A percentile compares a stretch with the other conserved stretches of the same genome.
These are phyloP conservation scores for Ogataea angusta DNA, from an alignment of 805 yeast genomes.

Conservation along the genomic window DNA sequence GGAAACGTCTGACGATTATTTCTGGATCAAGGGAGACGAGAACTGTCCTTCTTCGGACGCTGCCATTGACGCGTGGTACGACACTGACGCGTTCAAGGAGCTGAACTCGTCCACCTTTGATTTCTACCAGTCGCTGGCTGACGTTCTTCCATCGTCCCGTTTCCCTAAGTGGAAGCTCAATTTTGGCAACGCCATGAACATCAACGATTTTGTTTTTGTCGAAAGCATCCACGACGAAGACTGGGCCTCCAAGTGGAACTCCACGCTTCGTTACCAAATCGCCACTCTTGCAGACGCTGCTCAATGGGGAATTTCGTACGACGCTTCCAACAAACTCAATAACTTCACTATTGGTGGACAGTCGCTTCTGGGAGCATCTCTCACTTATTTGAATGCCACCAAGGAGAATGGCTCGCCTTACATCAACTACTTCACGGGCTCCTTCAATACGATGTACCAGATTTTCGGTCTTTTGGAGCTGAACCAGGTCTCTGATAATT, in stretches of 20 bases:
- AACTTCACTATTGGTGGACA: conserved; percentile 42
- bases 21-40: conserved; percentile 42
- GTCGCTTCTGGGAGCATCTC: conserved; percentile 36
- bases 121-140: conserved; percentile 37
- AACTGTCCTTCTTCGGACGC: conserved; percentile 38
- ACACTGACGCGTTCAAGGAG: conserved; percentile 31
- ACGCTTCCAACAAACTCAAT: conserved; percentile 26
- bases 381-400: conserved; percentile 36
- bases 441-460: conserved; percentile 44
- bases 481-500: conserved; percentile 33
- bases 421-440: conserved; percentile 42
- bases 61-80: conserved; percentile 32
- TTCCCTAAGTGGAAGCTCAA: conserved; percentile 33
- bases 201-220: conserved; percentile 41
- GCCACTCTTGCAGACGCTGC: conserved; percentile 38
- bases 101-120: conserved; percentile 35
- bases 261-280: conserved; percentile 31
- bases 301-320: conserved; percentile 37
- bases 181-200: conserved; percentile 38
- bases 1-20: conserved; percentile 35
- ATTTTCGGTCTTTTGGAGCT: conserved; percentile 36
- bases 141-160: conserved; percentile 26
- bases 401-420: conserved; percentile 35
- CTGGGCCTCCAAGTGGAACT: conserved; percentile 33
- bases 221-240: conserved; percentile 41